Evolutionary conservation across 1,139 yeast species (phyloP), one percentile per base, ranked within the genome.

Genomic region (Yarrowia galli): DNA sequence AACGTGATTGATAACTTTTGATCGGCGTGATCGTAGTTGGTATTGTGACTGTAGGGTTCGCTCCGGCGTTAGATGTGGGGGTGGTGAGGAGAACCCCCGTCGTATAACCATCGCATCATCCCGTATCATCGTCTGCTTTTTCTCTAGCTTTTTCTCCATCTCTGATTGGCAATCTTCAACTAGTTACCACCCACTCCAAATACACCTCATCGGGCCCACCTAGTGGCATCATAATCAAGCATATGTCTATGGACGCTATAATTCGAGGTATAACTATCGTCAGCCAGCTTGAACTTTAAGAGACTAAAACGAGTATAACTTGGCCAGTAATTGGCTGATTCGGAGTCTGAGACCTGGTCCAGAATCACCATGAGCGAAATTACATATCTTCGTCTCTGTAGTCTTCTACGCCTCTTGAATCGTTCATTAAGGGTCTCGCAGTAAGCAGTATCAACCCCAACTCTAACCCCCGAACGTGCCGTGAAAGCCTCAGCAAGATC

Each of bases 221-320:
- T 46, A 45, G 32, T 22, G 49, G 49, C 49, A 45, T 45, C 49
- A 45, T 45, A 45, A 45, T 45, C 49, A 46, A 46, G 51, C 51
- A 46, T 46, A 46, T 46, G 7, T 49, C 40, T 4, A 49, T 49
- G 15, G 56, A 18, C 35, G 40, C 56, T 49, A 20, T 20, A 32
- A 32, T 13, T 15, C 18, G 12, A 32, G 40, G 40, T 49, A 32
- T 49, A 49, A 49, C 56, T 12, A 49, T 49, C n/a, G 25, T 28
- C 40, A 18, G 56, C 38, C 40, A 18, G 40, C 18, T 15, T n/a
- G 20, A 49, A 49, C 56, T 20, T 13, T n/a, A 13, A 20, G n/a
- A 9, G 51, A 8, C 22, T 3, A n/a, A 10, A 16, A 9, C 13
- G 22, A 25, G 20, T 16, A 46, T 46, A 25, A 23, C 35, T 25